Conservation (phyloP, 2,329 filamentous ascomycete genomes). For the Sporothrix phasma region DNA sequence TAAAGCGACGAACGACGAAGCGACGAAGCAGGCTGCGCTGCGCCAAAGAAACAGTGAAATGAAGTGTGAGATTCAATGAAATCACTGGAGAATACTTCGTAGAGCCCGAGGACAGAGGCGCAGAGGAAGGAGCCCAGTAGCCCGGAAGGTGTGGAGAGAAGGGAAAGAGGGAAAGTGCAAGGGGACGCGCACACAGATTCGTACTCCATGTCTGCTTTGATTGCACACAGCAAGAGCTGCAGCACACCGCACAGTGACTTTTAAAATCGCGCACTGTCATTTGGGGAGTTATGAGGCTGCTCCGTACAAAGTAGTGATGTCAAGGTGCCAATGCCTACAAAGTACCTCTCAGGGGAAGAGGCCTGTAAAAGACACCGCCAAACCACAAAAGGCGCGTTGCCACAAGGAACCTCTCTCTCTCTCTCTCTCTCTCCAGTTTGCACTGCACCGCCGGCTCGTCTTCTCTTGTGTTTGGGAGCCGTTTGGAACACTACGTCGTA, state of each 20-base stretch:
- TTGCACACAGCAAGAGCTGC: neutral
- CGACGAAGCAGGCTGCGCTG: neutral
- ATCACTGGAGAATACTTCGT: neutral
- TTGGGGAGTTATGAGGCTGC: neutral
- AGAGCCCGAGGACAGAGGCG: neutral
- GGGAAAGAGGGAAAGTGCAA: neutral
- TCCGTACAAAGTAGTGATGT: neutral
- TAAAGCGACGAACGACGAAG: neutral
- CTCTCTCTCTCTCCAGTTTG: neutral
- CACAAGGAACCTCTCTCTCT: neutral
- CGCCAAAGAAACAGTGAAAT: neutral
- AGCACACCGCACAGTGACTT: neutral
- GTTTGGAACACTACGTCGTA: conserved; percentile 7
- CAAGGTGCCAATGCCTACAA: neutral
- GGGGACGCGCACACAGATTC: neutral
- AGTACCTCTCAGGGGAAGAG: neutral
- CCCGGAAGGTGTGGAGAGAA: neutral
- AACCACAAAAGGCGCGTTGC: neutral
- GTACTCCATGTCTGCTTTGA: neutral
- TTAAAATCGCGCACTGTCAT: neutral
- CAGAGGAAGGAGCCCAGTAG: neutral
- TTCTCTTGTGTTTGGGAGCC: conserved; percentile 5
- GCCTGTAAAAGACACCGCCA: neutral
- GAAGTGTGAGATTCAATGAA: neutral
- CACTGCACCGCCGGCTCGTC: conserved; percentile 8